Conservation (phyloP, 345 rosid species). For the Salix caprea region DNA sequence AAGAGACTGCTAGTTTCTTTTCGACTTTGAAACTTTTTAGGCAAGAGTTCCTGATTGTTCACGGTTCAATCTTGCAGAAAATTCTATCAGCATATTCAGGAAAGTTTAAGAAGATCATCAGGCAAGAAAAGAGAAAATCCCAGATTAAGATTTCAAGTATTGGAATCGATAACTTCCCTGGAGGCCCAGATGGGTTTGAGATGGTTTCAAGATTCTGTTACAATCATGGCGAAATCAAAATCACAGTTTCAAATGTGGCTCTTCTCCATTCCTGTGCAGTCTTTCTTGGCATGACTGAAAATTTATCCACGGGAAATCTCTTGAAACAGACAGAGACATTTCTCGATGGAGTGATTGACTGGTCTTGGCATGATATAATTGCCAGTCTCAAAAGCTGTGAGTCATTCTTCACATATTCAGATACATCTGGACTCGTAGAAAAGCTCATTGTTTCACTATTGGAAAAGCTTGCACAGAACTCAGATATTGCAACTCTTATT, state of each 20-base stretch:
- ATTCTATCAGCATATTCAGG: conserved; percentile 47
- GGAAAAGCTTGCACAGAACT: conserved; percentile 57
- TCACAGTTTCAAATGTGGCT: conserved; percentile 50
- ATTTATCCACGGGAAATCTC: conserved; percentile 44
- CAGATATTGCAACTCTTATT: conserved; percentile 31
- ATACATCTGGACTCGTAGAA: conserved; percentile 48
- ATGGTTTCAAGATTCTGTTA: conserved; percentile 65
- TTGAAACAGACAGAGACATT: conserved; percentile 49
- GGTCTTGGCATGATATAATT: conserved; percentile 63
- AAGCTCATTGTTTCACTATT: conserved; percentile 48
- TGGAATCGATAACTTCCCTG: conserved; percentile 52
- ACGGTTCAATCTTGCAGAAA: conserved; percentile 34
- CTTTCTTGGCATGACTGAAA: conserved; percentile 65
- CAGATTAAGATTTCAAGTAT: conserved; percentile 37
- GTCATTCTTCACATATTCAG: conserved; percentile 45
- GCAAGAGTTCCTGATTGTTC: neutral
- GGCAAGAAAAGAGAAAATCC: conserved; percentile 40
- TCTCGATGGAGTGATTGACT: conserved; percentile 51
- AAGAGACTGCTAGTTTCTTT: neutral
- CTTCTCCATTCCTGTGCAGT: conserved; percentile 55
- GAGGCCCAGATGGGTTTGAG: conserved; percentile 66
- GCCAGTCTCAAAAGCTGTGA: conserved; percentile 54
- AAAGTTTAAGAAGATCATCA: conserved; percentile 51
- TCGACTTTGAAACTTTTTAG: neutral
- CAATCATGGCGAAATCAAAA: conserved; percentile 43